phyloP scores from a whole-genome alignment of 2,329 filamentous ascomycete genomes.

The Neophaeococcomyces aloes region DNA sequence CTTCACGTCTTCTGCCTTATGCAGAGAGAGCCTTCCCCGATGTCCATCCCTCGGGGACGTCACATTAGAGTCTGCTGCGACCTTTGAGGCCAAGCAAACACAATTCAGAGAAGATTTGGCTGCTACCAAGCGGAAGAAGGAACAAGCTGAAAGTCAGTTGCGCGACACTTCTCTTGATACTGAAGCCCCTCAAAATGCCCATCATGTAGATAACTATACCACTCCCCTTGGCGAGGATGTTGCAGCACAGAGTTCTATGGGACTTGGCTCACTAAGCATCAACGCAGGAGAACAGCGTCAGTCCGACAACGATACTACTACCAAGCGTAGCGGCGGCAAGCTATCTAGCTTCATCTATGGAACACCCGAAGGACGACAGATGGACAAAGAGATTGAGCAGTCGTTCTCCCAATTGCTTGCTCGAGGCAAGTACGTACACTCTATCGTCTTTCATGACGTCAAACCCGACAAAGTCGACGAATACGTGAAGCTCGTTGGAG shows the following conservation, averaged over 20 bases:
- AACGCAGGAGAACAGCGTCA: conserved; percentile 46
- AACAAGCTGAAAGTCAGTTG: conserved; percentile 74
- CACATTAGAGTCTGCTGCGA: conserved; percentile 57
- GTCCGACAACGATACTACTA: conserved; percentile 48
- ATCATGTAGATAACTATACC: conserved; percentile 22
- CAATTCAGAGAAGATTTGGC: conserved; percentile 74
- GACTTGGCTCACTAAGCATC: conserved; percentile 51
- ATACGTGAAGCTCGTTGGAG: conserved; percentile 78
- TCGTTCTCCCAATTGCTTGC: conserved; percentile 93
- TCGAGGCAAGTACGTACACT: conserved; percentile 95
- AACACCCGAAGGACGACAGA: conserved; percentile 85
- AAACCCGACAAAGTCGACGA: conserved; percentile 93
- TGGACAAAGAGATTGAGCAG: conserved; percentile 90
- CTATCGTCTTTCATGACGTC: conserved; percentile 91
- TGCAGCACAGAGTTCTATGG: conserved; percentile 32
- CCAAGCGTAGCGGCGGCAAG: conserved; percentile 63
- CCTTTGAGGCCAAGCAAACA: conserved; percentile 75
- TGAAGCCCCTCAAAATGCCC: conserved; percentile 27
- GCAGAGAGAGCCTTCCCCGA: conserved; percentile 29
- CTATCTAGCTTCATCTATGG: conserved; percentile 89
- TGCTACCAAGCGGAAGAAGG: conserved; percentile 63
- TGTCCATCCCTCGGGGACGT: conserved; percentile 81
- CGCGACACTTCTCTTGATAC: conserved; percentile 35
- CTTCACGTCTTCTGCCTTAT: conserved; percentile 46
- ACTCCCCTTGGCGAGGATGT: conserved; percentile 25